Conservation (phyloP, 257 asterid genomes). For the Lavandula angustifolia region DNA sequence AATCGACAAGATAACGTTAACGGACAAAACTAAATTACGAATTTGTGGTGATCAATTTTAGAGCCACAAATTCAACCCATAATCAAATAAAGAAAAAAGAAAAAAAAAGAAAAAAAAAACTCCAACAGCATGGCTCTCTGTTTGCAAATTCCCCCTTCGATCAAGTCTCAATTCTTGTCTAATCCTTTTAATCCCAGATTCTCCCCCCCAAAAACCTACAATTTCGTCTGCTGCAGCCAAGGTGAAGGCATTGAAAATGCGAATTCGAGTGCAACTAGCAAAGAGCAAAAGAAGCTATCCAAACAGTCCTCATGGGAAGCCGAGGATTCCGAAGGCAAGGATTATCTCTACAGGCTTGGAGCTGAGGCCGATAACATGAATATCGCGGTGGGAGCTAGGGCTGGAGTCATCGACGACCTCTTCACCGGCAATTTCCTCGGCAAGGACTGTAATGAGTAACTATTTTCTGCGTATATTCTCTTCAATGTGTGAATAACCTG, state of each 20-base stretch:
- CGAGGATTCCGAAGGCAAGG: constrained; percentile 78
- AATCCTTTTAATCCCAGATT: constrained; percentile 27
- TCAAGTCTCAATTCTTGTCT: constrained; percentile 34
- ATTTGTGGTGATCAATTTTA: constrained; percentile 25
- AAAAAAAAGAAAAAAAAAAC: constrained; percentile 17
- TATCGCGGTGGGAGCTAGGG: constrained; percentile 90
- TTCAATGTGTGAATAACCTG: neutral
- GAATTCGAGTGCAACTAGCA: constrained; percentile 33
- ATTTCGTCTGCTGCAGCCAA: constrained; percentile 38
- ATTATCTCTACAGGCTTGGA: constrained; percentile 84
- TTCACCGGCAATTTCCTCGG: constrained; percentile 95
- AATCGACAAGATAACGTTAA: constrained; percentile 22
- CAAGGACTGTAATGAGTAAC: constrained; percentile 64
- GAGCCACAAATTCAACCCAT: constrained; percentile 36
- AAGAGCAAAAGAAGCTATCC: constrained; percentile 51
- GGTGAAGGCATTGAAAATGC: constrained; percentile 38
- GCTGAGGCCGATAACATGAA: constrained; percentile 96
- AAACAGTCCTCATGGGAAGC: constrained; percentile 95
- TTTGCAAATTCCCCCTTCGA: constrained; percentile 44
- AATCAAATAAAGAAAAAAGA: neutral
- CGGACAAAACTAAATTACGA: constrained; percentile 38
- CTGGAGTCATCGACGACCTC: constrained; percentile 85
- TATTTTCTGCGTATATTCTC: constrained; percentile 6
- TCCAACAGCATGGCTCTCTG: constrained; percentile 44
- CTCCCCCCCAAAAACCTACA: constrained; percentile 30